Percentiles rank a stretch among this genome's conserved stretches.
These are phyloP conservation scores for Skeletonema menzelii DNA, from an alignment of 108 stramenopile species.

Conservation along the genomic window DNA sequence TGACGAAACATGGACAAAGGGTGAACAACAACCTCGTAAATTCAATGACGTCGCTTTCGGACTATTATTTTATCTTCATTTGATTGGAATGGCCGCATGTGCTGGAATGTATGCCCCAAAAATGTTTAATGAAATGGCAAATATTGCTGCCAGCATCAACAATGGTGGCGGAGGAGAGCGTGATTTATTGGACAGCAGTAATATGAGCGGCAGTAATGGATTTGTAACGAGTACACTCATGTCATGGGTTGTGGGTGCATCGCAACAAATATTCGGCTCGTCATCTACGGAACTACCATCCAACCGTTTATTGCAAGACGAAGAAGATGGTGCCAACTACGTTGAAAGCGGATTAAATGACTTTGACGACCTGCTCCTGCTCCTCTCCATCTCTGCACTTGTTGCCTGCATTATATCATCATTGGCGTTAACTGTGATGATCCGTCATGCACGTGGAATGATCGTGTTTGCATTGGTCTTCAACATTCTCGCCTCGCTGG, in stretches of 20 bases:
- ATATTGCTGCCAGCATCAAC: neutral
- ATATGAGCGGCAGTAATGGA: constrained; percentile 2
- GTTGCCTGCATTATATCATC: constrained; percentile 30
- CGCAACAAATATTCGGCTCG: neutral
- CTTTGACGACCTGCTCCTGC: constrained; percentile 27
- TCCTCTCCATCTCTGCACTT: constrained; percentile 28
- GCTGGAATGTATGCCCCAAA: constrained; percentile 48
- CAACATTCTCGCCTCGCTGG: constrained; percentile 51
- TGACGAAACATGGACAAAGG: constrained; percentile 26
- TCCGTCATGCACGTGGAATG: constrained; percentile 42
- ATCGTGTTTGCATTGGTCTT: constrained; percentile 68
- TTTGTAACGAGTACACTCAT: constrained; percentile 8
- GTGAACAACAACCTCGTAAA: constrained; percentile 49
- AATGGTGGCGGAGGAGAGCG: neutral
- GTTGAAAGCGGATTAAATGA: constrained; percentile 14
- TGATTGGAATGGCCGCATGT: constrained; percentile 49
- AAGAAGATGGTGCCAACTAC: constrained; percentile 8
- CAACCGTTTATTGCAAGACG: constrained; percentile 19
- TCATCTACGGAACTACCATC: neutral
- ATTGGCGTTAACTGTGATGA: constrained; percentile 42
- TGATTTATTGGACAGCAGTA: constrained; percentile 1
- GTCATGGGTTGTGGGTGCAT: constrained; percentile 5
- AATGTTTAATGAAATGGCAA: constrained; percentile 55
- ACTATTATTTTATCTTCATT: constrained; percentile 63
- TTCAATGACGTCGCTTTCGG: constrained; percentile 70